Evolutionary conservation across 345 rosid genomes (phyloP), one percentile per base, ranked within the genome.

Genomic region (Aethionema arabicum): DNA sequence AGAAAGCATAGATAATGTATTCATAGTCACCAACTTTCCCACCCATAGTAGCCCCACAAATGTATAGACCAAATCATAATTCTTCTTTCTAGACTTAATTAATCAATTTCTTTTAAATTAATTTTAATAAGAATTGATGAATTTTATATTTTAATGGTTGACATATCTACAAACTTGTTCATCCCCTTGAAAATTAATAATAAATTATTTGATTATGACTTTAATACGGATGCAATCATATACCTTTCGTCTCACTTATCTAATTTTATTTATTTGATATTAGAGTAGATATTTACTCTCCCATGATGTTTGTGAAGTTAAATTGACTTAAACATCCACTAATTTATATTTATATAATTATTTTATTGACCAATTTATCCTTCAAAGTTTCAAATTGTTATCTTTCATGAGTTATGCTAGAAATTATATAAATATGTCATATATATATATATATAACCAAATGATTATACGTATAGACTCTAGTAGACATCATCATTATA

Each of bases 21-120:
- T 70, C 74, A 41, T 36, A 54, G 74, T 70, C 74, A 70, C 69
- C 74, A 70, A 63, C 74, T 70, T 70, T 70, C 47, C 60, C 65
- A 63, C 69, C 69, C 48, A 69, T 33, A 40, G 6, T 41, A 70
- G 51, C 65, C 69, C 69, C 65, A 62, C 68, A 48, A 52, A 69
- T 40, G 46, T 69, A 21, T 21, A 62, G 74, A 69, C 74, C 74
- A 70, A 70, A 70, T 63, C 52, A 63, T 56, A 41, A 49, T 49
- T 37, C 40, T 49, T 62, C 40, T 63, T 41, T 70, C 3, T 70
- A 56, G 54, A 63, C 59, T 59, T 56, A 37, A 63, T 70, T 70
- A 56, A 43, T 66, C 53, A 29, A 33, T 42, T 56, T 63, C 6
- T 70, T 5, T 32, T 61, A 21, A 21, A 21, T 1, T 21, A 21